Evolutionary conservation across 345 rosid genomes (phyloP).

Genomic region (Triadica sebifera): DNA sequence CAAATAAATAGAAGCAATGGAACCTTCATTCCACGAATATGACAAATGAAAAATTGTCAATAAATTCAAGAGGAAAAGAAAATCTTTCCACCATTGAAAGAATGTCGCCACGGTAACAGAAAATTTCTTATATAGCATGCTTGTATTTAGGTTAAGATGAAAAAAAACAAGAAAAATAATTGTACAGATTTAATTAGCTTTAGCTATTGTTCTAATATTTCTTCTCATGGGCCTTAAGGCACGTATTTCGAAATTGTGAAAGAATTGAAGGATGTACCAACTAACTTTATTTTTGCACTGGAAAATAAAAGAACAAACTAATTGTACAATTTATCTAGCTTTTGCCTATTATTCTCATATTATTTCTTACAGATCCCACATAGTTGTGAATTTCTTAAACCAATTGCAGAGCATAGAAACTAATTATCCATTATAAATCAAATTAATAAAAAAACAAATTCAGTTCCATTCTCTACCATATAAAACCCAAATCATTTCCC

Average conservation of each 20-base stretch:
- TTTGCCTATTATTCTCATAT: neutral
- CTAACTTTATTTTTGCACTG: neutral
- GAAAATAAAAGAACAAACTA: neutral
- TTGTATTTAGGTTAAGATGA: neutral
- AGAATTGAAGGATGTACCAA: neutral
- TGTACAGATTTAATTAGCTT: neutral
- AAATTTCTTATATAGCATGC: neutral
- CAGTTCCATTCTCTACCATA: neutral
- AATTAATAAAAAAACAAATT: neutral
- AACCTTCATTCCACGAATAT: conserved; percentile 11
- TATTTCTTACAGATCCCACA: neutral
- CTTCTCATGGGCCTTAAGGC: neutral
- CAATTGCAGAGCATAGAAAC: neutral
- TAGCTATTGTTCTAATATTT: neutral
- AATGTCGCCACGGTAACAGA: neutral
- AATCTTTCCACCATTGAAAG: neutral
- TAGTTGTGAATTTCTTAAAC: neutral
- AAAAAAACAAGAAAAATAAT: neutral
- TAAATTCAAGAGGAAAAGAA: neutral
- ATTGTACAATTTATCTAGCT: neutral
- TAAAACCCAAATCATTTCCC: neutral
- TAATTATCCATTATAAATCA: neutral
- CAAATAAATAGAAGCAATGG: neutral
- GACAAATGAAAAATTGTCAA: conserved; percentile 11
- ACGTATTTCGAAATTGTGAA: neutral